Evolutionary conservation across 768 basidiomycete species (phyloP).

Genomic region (Cyclocybe aegerita): DNA sequence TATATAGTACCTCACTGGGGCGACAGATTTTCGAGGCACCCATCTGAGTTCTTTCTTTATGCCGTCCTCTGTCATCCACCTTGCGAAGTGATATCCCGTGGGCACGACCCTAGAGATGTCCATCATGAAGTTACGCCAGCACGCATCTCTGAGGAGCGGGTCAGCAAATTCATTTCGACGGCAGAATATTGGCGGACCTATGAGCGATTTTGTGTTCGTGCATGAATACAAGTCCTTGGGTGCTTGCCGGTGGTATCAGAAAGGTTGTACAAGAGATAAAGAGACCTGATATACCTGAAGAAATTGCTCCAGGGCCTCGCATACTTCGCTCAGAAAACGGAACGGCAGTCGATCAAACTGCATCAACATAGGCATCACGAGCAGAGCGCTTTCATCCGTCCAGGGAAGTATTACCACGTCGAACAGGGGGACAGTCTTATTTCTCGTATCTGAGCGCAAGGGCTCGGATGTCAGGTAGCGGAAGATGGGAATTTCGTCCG

Average conservation of each 20-base stretch:
- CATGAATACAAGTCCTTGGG: slow-evolving; percentile 14
- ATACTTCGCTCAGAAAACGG: slow-evolving; percentile 15
- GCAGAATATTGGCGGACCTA: neutral
- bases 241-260: neutral
- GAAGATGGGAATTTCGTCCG: slow-evolving; percentile 7
- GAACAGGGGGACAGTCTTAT: slow-evolving; percentile 9
- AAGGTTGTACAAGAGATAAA: neutral
- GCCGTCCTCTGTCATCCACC: neutral
- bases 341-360: slow-evolving; percentile 7
- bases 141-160: neutral
- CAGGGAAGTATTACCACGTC: neutral
- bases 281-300: slow-evolving; percentile 4
- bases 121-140: neutral
- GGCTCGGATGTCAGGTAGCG: slow-evolving; percentile 7
- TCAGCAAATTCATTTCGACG: neutral
- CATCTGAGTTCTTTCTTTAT: neutral
- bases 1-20: neutral
- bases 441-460: slow-evolving; percentile 8
- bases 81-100: neutral
- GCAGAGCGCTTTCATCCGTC: slow-evolving; percentile 8
- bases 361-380: slow-evolving; percentile 1
- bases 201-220: neutral
- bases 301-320: slow-evolving; percentile 20
- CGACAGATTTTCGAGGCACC: neutral
- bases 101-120: neutral